Percentiles rank a stretch among this genome's conserved stretches.
These are phyloP conservation scores for Hypoxylon fragiforme DNA, from an alignment of 495 filamentous ascomycete species.

Conservation along the genomic window DNA sequence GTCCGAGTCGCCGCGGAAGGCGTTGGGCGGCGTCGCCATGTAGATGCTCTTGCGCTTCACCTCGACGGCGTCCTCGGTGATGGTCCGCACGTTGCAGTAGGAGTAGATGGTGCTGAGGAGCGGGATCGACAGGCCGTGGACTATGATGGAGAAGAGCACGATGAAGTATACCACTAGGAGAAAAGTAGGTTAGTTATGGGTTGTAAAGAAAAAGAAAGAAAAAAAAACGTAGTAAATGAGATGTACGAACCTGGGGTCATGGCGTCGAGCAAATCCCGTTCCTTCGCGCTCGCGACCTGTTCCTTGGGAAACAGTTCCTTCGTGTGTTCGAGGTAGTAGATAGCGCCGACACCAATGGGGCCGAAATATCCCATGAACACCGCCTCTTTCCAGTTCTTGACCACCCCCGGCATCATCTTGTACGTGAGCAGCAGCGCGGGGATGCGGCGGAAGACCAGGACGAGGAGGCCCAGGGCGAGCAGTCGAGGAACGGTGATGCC, in stretches of 20 bases:
- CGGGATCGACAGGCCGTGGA: slow-evolving; percentile 62
- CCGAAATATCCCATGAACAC: slow-evolving; percentile 88
- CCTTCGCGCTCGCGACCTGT: slow-evolving; percentile 54
- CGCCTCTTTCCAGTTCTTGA: slow-evolving; percentile 62
- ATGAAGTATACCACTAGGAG: slow-evolving; percentile 58
- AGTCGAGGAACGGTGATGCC: slow-evolving; percentile 63
- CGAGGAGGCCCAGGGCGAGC: slow-evolving; percentile 70
- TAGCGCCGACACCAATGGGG: slow-evolving; percentile 82
- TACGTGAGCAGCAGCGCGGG: slow-evolving; percentile 47
- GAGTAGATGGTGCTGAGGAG: slow-evolving; percentile 52
- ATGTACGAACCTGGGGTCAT: slow-evolving; percentile 45
- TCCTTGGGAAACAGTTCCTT: slow-evolving; percentile 57
- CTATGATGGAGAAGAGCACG: slow-evolving; percentile 60
- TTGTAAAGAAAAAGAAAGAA: neutral
- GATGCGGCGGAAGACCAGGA: slow-evolving; percentile 65
- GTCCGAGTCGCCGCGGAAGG: slow-evolving; percentile 41
- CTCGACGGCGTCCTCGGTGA: slow-evolving; percentile 57
- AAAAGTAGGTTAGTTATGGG: slow-evolving; percentile 21
- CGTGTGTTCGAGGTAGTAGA: slow-evolving; percentile 77
- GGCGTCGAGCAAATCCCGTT: slow-evolving; percentile 53
- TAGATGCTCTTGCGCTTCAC: slow-evolving; percentile 53
- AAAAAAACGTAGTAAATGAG: neutral
- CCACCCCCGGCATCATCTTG: slow-evolving; percentile 71
- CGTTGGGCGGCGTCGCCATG: slow-evolving; percentile 56
- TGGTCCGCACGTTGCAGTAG: slow-evolving; percentile 46